Conservation (phyloP, 208 protist genomes). For the Acanthamoeba royreba region DNA sequence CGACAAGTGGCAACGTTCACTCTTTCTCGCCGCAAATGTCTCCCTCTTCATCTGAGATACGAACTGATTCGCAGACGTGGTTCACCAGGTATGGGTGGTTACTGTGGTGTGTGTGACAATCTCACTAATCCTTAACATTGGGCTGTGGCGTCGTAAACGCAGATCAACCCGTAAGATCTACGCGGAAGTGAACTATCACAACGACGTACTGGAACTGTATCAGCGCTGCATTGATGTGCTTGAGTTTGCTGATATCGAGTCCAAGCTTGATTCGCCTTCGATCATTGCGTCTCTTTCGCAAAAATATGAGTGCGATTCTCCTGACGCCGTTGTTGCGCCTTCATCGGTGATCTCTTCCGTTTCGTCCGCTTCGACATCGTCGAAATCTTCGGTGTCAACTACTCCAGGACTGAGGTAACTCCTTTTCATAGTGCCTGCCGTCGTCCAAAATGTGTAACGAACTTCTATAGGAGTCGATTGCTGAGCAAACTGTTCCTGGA, state of each 20-base stretch:
- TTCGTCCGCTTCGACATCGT: no score
- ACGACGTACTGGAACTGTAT: conserved; percentile 29
- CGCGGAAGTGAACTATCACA: conserved; percentile 37
- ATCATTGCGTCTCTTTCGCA: neutral
- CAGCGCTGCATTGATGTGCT: conserved; percentile 46
- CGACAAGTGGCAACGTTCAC: neutral
- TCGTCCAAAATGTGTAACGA: no score
- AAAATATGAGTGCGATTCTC: neutral
- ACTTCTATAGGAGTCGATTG: neutral
- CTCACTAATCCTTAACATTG: neutral
- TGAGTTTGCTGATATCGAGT: conserved; percentile 44
- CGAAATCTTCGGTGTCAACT: neutral
- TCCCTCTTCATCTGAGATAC: neutral
- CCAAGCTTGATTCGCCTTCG: neutral
- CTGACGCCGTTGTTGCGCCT: no score
- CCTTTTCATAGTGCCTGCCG: neutral
- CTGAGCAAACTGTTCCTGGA: conserved; percentile 38
- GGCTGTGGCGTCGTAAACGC: neutral
- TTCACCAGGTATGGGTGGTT: neutral
- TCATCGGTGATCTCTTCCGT: neutral
- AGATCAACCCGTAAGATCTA: conserved; percentile 30
- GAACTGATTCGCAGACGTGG: conserved; percentile 1
- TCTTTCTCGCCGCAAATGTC: neutral
- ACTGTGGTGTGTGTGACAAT: neutral
- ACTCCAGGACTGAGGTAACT: neutral